Evolutionary conservation across 176 grass and related monocot genomes (phyloP).

Genomic region (Pontederia crassipes): DNA sequence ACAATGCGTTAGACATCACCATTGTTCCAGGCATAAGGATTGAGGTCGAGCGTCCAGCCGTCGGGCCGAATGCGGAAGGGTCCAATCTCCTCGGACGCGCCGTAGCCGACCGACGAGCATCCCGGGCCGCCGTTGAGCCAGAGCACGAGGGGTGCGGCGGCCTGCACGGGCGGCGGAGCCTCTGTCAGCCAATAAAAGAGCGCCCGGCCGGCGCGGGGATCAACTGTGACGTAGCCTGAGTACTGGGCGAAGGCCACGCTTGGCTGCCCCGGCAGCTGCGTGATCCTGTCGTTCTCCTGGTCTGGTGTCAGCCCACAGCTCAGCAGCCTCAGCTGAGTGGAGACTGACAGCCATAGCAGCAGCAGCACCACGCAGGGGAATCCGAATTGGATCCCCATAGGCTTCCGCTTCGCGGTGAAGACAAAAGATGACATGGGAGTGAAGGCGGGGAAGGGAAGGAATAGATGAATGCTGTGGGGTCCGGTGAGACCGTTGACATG

Average conservation of each 20-base stretch:
- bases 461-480: too few species aligned
- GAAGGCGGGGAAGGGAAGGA: too few species aligned
- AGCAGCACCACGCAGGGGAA: too few species aligned
- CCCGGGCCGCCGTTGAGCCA: conserved; percentile 22
- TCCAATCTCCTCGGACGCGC: conserved; percentile 6
- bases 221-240: neutral
- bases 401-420: too few species aligned
- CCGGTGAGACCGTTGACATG: too few species aligned
- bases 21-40: conserved; percentile 9
- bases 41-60: neutral
- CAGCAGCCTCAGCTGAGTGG: too few species aligned
- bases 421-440: too few species aligned
- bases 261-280: neutral
- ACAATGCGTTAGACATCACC: neutral
- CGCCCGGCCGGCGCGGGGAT: neutral
- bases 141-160: conserved; percentile 2
- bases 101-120: conserved; percentile 9
- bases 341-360: too few species aligned
- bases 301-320: too few species aligned
- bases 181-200: conserved; percentile 16
- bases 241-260: neutral
- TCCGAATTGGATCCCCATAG: too few species aligned
- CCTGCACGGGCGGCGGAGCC: neutral
- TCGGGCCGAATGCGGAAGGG: neutral
- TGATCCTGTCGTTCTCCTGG: neutral